Conservation (phyloP, 257 asterid species). For the Fraxinus pennsylvanica region DNA sequence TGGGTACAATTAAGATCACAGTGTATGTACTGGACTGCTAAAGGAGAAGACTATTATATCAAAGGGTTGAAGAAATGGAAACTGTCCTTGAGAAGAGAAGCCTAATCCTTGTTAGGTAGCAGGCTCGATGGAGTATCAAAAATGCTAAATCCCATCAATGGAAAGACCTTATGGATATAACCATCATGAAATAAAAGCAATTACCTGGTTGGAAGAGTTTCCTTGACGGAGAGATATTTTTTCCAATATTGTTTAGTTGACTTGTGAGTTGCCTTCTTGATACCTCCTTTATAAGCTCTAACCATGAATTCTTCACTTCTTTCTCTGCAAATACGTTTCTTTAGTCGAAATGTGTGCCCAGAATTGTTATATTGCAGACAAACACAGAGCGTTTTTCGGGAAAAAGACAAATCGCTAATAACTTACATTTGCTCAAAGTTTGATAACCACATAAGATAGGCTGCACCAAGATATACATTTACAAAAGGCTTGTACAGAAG, state of each 20-base stretch:
- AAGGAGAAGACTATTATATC: neutral
- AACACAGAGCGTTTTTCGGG: neutral
- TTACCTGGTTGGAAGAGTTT: constrained; percentile 88
- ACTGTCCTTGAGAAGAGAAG: neutral
- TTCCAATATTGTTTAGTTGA: constrained; percentile 82
- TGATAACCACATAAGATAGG: constrained; percentile 88
- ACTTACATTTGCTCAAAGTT: constrained; percentile 65
- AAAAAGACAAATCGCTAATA: neutral
- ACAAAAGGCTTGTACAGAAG: constrained; percentile 69
- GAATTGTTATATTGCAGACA: constrained; percentile 3
- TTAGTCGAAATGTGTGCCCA: constrained; percentile 7
- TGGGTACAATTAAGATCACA: neutral
- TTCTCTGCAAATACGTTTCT: constrained; percentile 53
- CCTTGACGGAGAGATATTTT: constrained; percentile 77
- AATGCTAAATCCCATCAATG: neutral
- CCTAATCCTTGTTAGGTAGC: neutral
- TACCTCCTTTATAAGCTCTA: constrained; percentile 90
- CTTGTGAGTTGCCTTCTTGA: constrained; percentile 77
- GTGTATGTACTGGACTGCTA: neutral
- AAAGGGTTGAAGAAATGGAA: neutral
- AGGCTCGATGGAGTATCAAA: neutral
- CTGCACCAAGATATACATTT: constrained; percentile 85
- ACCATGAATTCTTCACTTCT: constrained; percentile 92
- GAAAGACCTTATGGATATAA: neutral
- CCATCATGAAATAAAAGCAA: constrained; percentile 19